A percentile compares a stretch with the other conserved stretches of the same genome.
Conservation (phyloP, 202 grass and related monocot genomes). For the Setaria viridis region DNA sequence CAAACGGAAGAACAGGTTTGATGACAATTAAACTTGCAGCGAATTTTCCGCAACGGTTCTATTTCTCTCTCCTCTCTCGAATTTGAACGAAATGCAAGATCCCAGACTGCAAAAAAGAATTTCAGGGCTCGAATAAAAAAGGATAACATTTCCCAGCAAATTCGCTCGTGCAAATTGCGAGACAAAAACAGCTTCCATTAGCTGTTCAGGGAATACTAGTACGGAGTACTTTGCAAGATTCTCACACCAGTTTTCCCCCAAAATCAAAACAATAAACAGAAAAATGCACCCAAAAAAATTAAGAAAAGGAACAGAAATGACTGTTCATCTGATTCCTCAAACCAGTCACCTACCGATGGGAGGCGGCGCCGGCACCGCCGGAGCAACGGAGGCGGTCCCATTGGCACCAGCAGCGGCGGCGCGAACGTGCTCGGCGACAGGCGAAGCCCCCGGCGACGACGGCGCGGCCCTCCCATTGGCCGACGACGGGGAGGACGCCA, state of each 20-base stretch:
- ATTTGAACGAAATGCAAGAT: constrained; percentile 38
- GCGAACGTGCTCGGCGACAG: background rate
- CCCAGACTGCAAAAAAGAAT: background rate
- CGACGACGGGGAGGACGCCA: constrained; percentile 8
- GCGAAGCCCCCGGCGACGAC: constrained; percentile 22
- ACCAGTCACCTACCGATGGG: constrained; percentile 53
- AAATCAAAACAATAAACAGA: background rate
- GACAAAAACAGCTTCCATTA: background rate
- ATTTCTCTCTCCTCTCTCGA: background rate
- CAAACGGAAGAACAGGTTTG: constrained; percentile 16
- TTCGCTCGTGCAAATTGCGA: background rate
- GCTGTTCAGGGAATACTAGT: background rate
- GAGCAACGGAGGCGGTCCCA: constrained; percentile 33
- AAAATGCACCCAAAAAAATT: background rate
- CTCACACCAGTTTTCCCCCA: too few species aligned
- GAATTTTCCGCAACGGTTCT: constrained; percentile 1
- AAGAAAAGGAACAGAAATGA: background rate
- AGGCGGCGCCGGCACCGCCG: constrained; percentile 52
- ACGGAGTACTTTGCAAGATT: background rate
- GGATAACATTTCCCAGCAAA: background rate
- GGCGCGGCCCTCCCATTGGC: constrained; percentile 46
- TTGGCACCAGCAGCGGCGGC: constrained; percentile 11
- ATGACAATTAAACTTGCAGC: constrained; percentile 36
- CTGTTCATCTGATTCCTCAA: background rate
- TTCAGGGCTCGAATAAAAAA: background rate